Conservation (phyloP, 1,139 yeast species). For the Candida sp. region DNA sequence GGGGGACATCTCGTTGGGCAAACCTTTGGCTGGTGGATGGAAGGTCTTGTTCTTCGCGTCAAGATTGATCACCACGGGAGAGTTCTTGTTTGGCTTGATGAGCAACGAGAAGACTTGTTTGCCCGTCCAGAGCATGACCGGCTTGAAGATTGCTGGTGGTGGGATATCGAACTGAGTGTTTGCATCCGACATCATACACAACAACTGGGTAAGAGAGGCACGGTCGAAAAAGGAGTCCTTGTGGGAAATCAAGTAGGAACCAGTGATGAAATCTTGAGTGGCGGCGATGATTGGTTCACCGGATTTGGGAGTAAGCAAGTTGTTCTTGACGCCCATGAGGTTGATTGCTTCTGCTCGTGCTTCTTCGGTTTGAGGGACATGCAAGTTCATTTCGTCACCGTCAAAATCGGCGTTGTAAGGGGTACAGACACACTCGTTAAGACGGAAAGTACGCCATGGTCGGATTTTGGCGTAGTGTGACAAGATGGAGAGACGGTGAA, state of each 20-base stretch:
- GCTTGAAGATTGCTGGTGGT: conserved; percentile 93
- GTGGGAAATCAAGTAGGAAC: conserved; percentile 89
- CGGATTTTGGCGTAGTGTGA: conserved; percentile 96
- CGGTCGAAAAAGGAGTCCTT: conserved; percentile 94
- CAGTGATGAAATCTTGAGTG: conserved; percentile 98
- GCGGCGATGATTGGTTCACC: conserved; percentile 99
- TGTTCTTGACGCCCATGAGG: conserved; percentile 97
- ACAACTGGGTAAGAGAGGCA: conserved; percentile 79
- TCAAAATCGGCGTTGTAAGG: conserved; percentile 99
- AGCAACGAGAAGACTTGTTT: conserved; percentile 91
- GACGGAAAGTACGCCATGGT: conserved; percentile 98
- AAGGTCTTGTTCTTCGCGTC: conserved; percentile 96
- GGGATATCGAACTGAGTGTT: conserved; percentile 88
- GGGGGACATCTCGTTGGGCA: conserved; percentile 95
- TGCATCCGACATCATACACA: conserved; percentile 98
- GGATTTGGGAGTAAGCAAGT: conserved; percentile 92
- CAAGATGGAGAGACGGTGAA: conserved; percentile 92
- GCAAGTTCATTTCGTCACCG: conserved; percentile 99
- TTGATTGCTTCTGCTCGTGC: conserved; percentile 98
- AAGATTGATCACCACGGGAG: conserved; percentile 85
- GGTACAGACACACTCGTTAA: conserved; percentile 99
- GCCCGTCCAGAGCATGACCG: conserved; percentile 94
- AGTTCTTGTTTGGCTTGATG: conserved; percentile 77
- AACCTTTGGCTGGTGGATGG: conserved; percentile 65
- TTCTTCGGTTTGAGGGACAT: conserved; percentile 97